Base-by-base conservation (phyloP, 768 basidiomycete species). In the Collybiopsis confluens region DNA sequence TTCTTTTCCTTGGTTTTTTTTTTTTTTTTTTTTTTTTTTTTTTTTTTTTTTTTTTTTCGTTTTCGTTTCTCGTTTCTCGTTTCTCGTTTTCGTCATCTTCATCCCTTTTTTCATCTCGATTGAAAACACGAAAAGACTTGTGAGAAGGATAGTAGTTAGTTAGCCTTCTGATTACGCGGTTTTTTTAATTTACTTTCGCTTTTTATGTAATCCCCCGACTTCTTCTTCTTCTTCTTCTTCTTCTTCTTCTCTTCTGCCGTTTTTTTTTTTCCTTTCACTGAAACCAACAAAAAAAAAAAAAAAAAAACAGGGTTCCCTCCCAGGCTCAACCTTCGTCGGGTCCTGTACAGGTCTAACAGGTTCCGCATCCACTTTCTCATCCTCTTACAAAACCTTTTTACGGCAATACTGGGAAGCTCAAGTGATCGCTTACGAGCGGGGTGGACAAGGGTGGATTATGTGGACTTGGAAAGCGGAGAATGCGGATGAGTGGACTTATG, bases 401-500 rank as follows among this genome's bases (percentile, higher is more conserved):
- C 71, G 90, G 35, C 78, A 90, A 64, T 82, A 75, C 65, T 96
- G 86, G 86, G 92, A 93, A 64, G 91, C 88, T 0, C 93, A 95
- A 69, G 81, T 81, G 20, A 83, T 78, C 47, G 74, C 89, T 3
- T 91, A 77, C 56, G 89, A 91, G 73, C 70, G 70, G n/a, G 26
- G 26, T 47, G 83, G 72, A 20, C 69, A 74, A 43, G 89, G 88
- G 3, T 91, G 89, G 89, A 66, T 90, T 21, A 81, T 85, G 65
- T 90, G 89, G 90, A 82, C 87, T 0, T 92, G 90, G 90, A 92
- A 92, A 71, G 67, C 89, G 0, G 90, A 92, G 65, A 70, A 71
- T 56, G 86, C 90, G 2, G 88, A 92, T 58, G 94, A 96, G 54
- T 97, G 94, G 94, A 78, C 86, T 1, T 96, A 96, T 73, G 81